Base-by-base conservation (phyloP, 78 protist genomes). In the Reticulomyxa filosa region DNA sequence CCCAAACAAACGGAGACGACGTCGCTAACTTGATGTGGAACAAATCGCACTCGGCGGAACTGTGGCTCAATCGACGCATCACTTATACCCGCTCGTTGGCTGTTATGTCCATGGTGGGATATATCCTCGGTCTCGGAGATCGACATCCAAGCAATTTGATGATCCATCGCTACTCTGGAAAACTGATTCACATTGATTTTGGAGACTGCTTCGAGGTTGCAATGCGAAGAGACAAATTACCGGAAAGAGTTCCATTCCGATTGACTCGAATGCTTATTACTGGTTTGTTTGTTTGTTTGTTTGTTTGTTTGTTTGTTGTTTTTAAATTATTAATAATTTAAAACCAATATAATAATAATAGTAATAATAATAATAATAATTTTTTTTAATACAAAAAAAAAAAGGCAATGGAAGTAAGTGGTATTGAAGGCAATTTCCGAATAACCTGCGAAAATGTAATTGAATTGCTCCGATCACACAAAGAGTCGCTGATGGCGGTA, bases 211-310 rank as follows among this genome's bases (percentile, higher is more conserved):
- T 79, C 46, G 83, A 74, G 48, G 57, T 57, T 6, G 72, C 73
- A 26, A 52, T 10, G 57, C 73, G 63, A 5, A 57, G 99, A 3
- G 96, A 86, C 4, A 86, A 84, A 56, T 92, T 77, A 67, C 98
- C 99, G 6, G 99, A 96, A 67, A 74, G 62, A 46, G 52, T 96
- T 4, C 99, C 99, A 25, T 97, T 94, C 93, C 81, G 99, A 22
- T 87, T 94, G 30, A 93, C 99, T 26, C 82, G 99, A 38, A 94
- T 93, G 97, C 82, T 94, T 6, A 59, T 80, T 74, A 74, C 13
- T 42, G 13, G 13, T 42, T 13, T 13, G 13, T 20, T 13, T 42
- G 48, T 13, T 42, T 13, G 25, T 13, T 20, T 13, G 48, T 42
- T 13, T 42, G 48, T 42, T 42, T 13, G 48, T 42, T 42, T 42